Base-by-base conservation (phyloP, 2,329 filamentous ascomycete species). In the Myriosclerotinia scirpicola region DNA sequence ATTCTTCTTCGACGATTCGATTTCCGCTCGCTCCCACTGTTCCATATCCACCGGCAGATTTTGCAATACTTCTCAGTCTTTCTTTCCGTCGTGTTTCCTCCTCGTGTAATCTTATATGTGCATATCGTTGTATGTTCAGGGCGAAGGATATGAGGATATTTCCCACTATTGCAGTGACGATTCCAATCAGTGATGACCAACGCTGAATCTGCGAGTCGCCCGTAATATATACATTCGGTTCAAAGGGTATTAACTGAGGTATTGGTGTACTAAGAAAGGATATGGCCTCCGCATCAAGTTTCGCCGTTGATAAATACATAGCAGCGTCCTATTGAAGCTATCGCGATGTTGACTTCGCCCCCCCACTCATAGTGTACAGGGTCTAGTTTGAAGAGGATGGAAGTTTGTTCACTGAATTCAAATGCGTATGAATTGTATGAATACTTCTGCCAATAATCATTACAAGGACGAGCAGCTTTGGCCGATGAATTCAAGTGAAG, bases 181-280 rank as follows among this genome's bases (percentile, higher is more conserved):
- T 97, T 73, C 95, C 95, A 75, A 99, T 98, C 64, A 98, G 82
- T 36, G 93, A 96, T 56, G 93, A 96, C 93, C 94, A 98, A 77
- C 88, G 82, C 71, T 85, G 83, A 34, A 88, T 77, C 11, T 83
- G 81, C 64, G 84, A 81, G 56, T 80, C 81, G 42, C 78, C 76
- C 7, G 54, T 64, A 36, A 64, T 55, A 50, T 36, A 52, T 42
- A 64, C 40, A 42, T 65, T 34, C 3, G 22, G 40, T 14, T 67
- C 66, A 2, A 66, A 54, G 15, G 50, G 30, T 46, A 42, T 17
- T 6, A n/a, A 44, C 55, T 52, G 59, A 6, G 63, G 38, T 46
- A 62, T 20, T 38, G 65, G 53, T 17, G 69, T 59, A 53, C 48
- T 61, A 30, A 69, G 67, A 56, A 54, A 30, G 55, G 67, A 58